Evolutionary conservation across 148 eudicot species (phyloP), one percentile per base, ranked within the genome.

Genomic region (Chenopodium album): DNA sequence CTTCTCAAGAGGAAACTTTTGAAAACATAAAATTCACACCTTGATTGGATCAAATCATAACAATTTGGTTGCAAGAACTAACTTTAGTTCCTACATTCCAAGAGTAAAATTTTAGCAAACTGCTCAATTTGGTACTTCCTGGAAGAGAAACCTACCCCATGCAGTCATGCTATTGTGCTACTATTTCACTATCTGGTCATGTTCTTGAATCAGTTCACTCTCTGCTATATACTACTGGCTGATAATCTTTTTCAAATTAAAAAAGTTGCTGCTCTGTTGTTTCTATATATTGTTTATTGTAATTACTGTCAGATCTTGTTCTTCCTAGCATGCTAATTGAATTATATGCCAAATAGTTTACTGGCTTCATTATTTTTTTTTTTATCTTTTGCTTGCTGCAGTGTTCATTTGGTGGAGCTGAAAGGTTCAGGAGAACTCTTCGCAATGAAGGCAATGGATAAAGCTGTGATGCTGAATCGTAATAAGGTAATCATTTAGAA

Each of bases 381-480:
- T 48, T 83, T 78, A 78, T 0, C 26, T n/a, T 73, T 23, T 28
- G 28, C n/a, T 56, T 74, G 34, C 63, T 88, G 87, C 94, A 96
- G 99, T 80, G 98, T 96, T 84, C 99, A 96, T 84, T 85, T 96
- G 92, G 99, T 96, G 87, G 99, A 96, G 89, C 87, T 96, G 78
- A 89, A 88, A 86, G 97, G 97, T 56, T 87, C 90, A 32, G 98
- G 92, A 72, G 91, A 90, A 81, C 84, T 96, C 69, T 96, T 88
- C 78, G 99, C 98, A 71, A 96, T 96, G 99, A 96, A 96, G 87
- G 98, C 98, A 77, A 96, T 96, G 99, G 99, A 96, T 73, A 96
- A 94, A 85, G 87, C 94, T 64, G 85, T 90, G 76, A 96, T 96
- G 99, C 66, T 96, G 85, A 91, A 89, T 62, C 99, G 99, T 64